Conservation (phyloP, 306 rosid species). For the Trifolium dubium region DNA sequence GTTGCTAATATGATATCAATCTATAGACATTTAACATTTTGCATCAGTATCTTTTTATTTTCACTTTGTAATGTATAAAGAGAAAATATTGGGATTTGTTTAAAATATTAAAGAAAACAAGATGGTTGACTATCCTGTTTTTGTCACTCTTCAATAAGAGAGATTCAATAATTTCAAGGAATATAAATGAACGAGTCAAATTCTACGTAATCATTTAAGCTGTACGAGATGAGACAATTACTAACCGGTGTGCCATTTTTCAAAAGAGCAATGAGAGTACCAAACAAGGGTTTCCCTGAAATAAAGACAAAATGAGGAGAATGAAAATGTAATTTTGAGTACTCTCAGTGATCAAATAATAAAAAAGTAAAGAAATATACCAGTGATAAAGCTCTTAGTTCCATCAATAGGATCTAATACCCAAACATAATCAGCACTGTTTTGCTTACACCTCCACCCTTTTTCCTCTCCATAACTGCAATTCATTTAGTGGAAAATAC, state of each 20-base stretch:
- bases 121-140: constrained; percentile 4
- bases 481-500: constrained; percentile 37
- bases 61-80: not conserved
- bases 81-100: constrained; percentile 3
- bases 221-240: constrained; percentile 40
- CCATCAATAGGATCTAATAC: constrained; percentile 97
- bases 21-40: constrained; percentile 5
- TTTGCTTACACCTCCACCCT: constrained; percentile 86
- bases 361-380: constrained; percentile 47
- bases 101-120: constrained; percentile 15
- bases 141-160: constrained; percentile 22
- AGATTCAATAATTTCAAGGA: constrained; percentile 16
- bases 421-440: constrained; percentile 83
- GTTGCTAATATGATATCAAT: constrained; percentile 5
- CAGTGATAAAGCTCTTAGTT: constrained; percentile 92
- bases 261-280: constrained; percentile 87
- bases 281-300: constrained; percentile 93
- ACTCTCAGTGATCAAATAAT: not conserved
- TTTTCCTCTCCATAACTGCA: constrained; percentile 93
- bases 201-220: constrained; percentile 30
- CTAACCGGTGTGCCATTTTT: constrained; percentile 78
- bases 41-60: not conserved
- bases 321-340: not conserved
- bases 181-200: not conserved
- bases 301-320: constrained; percentile 34